These are phyloP conservation scores for Alternaria brassicae DNA, from an alignment of 2,329 filamentous ascomycete species.

Conservation along the genomic window DNA sequence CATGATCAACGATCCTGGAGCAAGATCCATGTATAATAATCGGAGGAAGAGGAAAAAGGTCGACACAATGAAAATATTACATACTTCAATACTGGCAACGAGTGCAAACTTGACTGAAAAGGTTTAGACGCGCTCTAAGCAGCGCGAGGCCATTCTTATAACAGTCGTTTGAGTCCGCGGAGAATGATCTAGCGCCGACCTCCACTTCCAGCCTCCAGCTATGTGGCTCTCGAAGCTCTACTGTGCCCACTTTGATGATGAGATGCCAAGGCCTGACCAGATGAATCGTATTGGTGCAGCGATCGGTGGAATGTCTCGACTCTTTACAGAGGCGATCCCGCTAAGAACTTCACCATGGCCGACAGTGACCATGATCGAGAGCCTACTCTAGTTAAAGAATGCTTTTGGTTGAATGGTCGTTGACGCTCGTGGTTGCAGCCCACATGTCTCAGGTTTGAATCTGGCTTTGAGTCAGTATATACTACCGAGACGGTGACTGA, in stretches of 20 bases:
- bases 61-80: slow-evolving; percentile 5
- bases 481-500: neutral
- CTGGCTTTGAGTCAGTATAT: slow-evolving; percentile 11
- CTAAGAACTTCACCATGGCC: slow-evolving; percentile 7
- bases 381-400: neutral
- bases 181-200: slow-evolving; percentile 11
- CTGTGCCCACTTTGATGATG: slow-evolving; percentile 20
- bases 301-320: slow-evolving; percentile 25
- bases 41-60: neutral
- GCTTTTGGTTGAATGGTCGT: neutral
- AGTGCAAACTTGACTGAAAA: neutral
- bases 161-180: slow-evolving; percentile 6
- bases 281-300: slow-evolving; percentile 20
- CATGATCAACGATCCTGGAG: slow-evolving; percentile 4
- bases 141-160: slow-evolving; percentile 16
- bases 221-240: slow-evolving; percentile 14
- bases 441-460: slow-evolving; percentile 1
- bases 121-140: neutral
- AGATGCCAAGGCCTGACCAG: slow-evolving; percentile 31
- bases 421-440: slow-evolving; percentile 15
- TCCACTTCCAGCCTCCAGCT: slow-evolving; percentile 14
- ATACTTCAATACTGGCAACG: neutral
- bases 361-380: neutral
- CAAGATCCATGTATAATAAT: neutral
- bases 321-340: slow-evolving; percentile 6